Evolutionary conservation across 495 filamentous ascomycete species (phyloP), one percentile per base, ranked within the genome.

Genomic region (Aspergillus conjunctus): DNA sequence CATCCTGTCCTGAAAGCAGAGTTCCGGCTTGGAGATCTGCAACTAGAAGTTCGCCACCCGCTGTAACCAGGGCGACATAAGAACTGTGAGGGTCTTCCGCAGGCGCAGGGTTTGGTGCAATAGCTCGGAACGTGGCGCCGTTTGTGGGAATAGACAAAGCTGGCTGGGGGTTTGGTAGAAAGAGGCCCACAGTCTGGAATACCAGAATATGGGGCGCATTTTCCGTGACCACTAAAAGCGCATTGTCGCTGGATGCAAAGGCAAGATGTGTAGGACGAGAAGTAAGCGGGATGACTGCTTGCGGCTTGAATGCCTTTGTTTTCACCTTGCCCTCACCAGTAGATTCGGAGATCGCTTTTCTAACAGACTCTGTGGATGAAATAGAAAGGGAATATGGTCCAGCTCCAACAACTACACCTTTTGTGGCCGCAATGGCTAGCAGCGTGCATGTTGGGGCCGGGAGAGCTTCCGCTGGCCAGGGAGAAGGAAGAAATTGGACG

Each of bases 401-500:
- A 54, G 91, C 94, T 46, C 92, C 95, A 52, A 92, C 94, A 44
- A 97, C 79, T 7, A 98, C 77, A 18, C 91, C 92, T 73, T 87
- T 88, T 54, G 79, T 85, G 17, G 89, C 84, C 33, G 95, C 92
- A 63, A 98, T 83, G 66, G 87, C 88, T 50, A 99, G 79, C 39
- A 99, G 87, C n/a, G 91, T 91, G 45, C 89, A 85, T 22, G 88
- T 92, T 4, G 92, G 82, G 10, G 86, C 78, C n/a, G 94, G 95
- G 49, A 92, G 80, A 17, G 81, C 71, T 59, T 90, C 79, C 30
- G 78, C 74, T 33, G 90, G 86, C 90, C 93, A 99, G 69, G 87
- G 82, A 39, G 90, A 81, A 1, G 91, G 87, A 46, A 98, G 83
- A 8, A 93, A 66, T 65, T 85, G 87, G 63, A 99, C 73, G 70